phyloP scores from a whole-genome alignment of 208 protist species.

The Naegleria lovaniensis region DNA sequence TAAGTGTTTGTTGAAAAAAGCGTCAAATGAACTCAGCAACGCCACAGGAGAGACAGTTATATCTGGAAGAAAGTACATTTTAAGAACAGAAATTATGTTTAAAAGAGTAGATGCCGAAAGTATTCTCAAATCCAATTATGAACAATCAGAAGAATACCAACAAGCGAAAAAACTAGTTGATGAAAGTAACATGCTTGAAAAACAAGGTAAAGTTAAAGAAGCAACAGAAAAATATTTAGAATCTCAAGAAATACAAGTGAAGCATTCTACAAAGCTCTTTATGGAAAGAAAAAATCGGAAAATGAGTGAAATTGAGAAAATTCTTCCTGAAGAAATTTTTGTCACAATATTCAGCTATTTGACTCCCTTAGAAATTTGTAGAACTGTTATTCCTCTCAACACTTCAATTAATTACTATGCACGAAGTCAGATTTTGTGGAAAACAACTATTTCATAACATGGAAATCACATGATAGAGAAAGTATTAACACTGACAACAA shows the following conservation, averaged over 20 bases:
- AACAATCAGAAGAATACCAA: neutral
- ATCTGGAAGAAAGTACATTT: neutral
- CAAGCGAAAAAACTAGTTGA: neutral
- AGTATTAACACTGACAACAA: no score
- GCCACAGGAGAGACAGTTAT: no score
- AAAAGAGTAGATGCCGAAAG: neutral
- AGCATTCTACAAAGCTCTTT: no score
- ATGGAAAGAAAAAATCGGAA: neutral
- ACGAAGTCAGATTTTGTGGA: neutral
- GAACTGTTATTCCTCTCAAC: neutral
- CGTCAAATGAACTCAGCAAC: no score
- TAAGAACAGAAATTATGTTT: conserved; percentile 33
- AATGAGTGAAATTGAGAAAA: neutral
- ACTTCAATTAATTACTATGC: neutral
- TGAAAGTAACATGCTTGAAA: neutral
- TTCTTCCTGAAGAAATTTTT: neutral
- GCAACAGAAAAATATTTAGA: neutral
- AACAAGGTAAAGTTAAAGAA: neutral
- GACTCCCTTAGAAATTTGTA: neutral
- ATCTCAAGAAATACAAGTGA: neutral
- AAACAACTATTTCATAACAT: neutral
- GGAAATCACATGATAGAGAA: no score
- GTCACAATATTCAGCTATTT: neutral
- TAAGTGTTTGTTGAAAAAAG: no score
- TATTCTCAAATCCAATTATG: neutral